Conservation (phyloP, 257 asterid species). For the Lycium barbarum region DNA sequence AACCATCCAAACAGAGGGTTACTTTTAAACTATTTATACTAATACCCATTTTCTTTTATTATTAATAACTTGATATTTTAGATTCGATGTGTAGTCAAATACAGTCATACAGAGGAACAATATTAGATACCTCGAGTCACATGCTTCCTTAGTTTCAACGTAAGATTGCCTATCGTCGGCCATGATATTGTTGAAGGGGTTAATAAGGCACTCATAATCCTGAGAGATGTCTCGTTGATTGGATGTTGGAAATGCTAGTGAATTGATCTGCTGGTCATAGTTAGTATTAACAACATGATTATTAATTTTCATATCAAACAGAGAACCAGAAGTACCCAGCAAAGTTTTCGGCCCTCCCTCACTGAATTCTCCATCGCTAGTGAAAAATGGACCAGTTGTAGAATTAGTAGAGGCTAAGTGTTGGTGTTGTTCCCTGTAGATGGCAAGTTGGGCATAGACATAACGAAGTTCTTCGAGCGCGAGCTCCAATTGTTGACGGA, state of each 20-base stretch:
- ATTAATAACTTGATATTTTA: not conserved
- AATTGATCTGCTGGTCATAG: not conserved
- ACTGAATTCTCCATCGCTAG: not conserved
- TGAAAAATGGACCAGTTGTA: not conserved
- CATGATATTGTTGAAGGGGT: constrained; percentile 28
- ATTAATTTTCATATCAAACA: not conserved
- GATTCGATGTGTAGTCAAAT: not conserved
- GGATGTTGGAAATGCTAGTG: not conserved
- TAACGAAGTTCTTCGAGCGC: constrained; percentile 42
- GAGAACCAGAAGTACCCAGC: not conserved
- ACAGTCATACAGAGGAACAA: not conserved
- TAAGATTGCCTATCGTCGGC: constrained; percentile 52
- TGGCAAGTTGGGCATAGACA: constrained; percentile 38
- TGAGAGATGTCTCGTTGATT: constrained; percentile 26
- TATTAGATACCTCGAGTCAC: constrained; percentile 48
- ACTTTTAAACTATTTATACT: not conserved
- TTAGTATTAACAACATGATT: not conserved
- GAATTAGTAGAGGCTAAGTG: not conserved
- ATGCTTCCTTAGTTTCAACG: constrained; percentile 42
- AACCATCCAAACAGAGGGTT: too few relatives aligned
- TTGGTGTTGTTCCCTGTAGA: constrained; percentile 34
- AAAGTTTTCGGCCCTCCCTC: constrained; percentile 3
- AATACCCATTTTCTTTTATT: not conserved
- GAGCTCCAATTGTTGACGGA: constrained; percentile 36
- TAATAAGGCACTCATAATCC: constrained; percentile 24